A percentile compares a stretch with the other conserved stretches of the same genome.
These are phyloP conservation scores for Maudiozyma barnettii DNA, from an alignment of 805 yeast genomes.

Conservation along the genomic window DNA sequence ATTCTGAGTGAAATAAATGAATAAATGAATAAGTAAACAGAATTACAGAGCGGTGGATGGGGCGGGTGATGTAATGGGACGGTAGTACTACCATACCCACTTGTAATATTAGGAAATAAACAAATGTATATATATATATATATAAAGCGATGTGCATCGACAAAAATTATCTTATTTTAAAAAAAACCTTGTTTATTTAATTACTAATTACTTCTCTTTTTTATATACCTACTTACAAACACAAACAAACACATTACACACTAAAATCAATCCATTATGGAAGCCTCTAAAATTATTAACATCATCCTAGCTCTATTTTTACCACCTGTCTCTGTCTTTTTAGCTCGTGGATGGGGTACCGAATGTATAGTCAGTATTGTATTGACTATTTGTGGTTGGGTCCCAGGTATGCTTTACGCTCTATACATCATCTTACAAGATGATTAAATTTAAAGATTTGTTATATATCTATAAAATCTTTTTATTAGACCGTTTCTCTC, in stretches of 20 bases:
- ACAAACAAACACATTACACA: conserved; percentile 1
- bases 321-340: conserved; percentile 71
- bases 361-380: conserved; percentile 57
- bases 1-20: too few relatives aligned
- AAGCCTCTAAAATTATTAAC: conserved; percentile 31
- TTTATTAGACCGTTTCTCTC: too few relatives aligned
- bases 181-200: not conserved
- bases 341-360: conserved; percentile 56
- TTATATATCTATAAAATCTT: too few relatives aligned
- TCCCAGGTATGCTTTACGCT: conserved; percentile 78
- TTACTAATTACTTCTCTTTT: not conserved
- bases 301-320: conserved; percentile 43
- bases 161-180: too few relatives aligned
- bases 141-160: not conserved
- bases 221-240: not conserved
- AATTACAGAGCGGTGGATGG: too few relatives aligned
- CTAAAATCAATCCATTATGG: conserved; percentile 13
- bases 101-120: too few relatives aligned
- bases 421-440: conserved; percentile 43
- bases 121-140: not conserved
- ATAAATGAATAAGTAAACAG: too few relatives aligned
- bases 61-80: not conserved
- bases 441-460: not conserved
- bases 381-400: conserved; percentile 38
- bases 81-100: too few relatives aligned